Conservation (phyloP, 2,329 filamentous ascomycete species). For the Magnaporthiopsis rhizophila region DNA sequence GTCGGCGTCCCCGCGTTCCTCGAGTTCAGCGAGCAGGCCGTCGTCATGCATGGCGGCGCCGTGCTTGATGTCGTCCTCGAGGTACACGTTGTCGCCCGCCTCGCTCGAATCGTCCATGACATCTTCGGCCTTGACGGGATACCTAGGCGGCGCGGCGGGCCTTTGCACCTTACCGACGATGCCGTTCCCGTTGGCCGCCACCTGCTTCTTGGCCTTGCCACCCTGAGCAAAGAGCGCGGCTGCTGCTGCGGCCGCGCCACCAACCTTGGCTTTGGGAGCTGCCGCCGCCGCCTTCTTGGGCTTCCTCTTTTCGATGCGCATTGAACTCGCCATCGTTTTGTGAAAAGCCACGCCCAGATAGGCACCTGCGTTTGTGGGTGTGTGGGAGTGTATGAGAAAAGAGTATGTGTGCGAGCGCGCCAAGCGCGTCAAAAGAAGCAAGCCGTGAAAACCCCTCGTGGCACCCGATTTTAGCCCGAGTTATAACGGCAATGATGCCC, state of each 20-base stretch:
- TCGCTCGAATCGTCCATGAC: constrained; percentile 10
- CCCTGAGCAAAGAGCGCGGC: not conserved
- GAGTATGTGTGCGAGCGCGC: not conserved
- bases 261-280: not conserved
- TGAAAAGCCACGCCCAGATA: not conserved
- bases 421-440: not conserved
- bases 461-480: not conserved
- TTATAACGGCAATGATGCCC: not conserved
- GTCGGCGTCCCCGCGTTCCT: constrained; percentile 23
- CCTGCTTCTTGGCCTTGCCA: not conserved
- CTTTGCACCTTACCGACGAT: constrained; percentile 5
- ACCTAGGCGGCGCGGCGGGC: not conserved
- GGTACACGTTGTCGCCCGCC: constrained; percentile 8
- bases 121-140: not conserved
- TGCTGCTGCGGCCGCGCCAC: not conserved
- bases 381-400: not conserved
- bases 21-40: constrained; percentile 8
- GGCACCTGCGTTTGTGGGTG: not conserved
- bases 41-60: constrained; percentile 6
- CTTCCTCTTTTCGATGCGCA: not conserved
- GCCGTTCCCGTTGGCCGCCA: not conserved
- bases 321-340: not conserved
- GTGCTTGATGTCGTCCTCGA: constrained; percentile 10
- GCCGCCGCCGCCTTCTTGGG: not conserved
- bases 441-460: not conserved